phyloP scores from a whole-genome alignment of 169 alveolate genomes.

The Plasmodium fragile region DNA sequence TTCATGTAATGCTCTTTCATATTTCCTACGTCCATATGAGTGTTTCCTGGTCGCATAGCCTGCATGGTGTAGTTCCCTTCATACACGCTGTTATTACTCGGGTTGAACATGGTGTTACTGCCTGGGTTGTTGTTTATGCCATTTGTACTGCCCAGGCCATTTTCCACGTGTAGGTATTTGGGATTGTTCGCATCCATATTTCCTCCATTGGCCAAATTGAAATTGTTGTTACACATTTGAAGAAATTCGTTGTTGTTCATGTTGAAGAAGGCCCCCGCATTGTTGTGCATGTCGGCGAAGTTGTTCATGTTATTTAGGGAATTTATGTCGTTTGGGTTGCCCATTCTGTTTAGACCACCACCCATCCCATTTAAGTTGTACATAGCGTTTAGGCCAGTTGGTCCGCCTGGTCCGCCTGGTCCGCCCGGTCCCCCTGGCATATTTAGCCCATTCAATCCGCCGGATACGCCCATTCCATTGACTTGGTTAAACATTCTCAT shows the following conservation, averaged over 20 bases:
- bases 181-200: not conserved
- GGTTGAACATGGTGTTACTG: not conserved
- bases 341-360: not conserved
- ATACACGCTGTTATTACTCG: conserved; percentile 8
- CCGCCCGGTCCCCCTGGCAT: not conserved
- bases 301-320: not conserved
- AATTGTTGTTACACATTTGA: conserved; percentile 2
- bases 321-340: conserved; percentile 6
- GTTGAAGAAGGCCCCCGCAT: not conserved
- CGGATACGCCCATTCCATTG: not conserved
- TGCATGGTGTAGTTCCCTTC: conserved; percentile 22
- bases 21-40: conserved; percentile 19
- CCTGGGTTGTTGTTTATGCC: not conserved
- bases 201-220: not conserved
- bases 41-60: not conserved
- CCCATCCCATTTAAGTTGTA: not conserved
- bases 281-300: not conserved
- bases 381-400: not conserved
- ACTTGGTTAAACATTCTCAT: conserved; percentile 5
- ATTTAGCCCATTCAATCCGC: not conserved
- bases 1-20: conserved; percentile 19
- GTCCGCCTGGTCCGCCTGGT: not conserved
- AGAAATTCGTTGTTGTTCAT: conserved; percentile 10
- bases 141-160: not conserved
- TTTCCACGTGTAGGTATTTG: conserved; percentile 6